A percentile compares a stretch with the other conserved stretches of the same genome.
Conservation (phyloP, 345 rosid genomes). For the Melaleuca alternifolia region DNA sequence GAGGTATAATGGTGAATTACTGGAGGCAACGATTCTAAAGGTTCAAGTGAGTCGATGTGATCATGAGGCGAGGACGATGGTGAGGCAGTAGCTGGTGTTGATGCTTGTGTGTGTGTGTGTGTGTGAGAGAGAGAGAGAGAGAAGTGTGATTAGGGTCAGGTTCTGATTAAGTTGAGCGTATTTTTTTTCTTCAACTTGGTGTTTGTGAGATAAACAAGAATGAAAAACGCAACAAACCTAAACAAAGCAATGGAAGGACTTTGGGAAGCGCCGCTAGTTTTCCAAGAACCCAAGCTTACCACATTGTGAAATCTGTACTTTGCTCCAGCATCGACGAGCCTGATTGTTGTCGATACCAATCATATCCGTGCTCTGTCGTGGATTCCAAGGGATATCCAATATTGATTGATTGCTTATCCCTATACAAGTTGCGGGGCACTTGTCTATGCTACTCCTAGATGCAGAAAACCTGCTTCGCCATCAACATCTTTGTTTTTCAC, state of each 20-base stretch:
- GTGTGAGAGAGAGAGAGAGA: too few relatives aligned
- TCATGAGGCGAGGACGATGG: not conserved
- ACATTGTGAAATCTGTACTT: not conserved
- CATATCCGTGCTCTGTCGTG: not conserved
- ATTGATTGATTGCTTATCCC: not conserved
- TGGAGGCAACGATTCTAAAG: not conserved
- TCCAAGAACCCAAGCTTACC: not conserved
- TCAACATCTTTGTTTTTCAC: not conserved
- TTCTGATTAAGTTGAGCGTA: not conserved
- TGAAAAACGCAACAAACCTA: not conserved
- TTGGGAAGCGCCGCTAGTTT: not conserved
- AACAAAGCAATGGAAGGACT: too few relatives aligned
- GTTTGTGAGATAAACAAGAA: not conserved
- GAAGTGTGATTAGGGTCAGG: not conserved
- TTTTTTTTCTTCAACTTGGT: not conserved
- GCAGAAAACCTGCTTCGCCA: not conserved
- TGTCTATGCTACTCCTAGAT: not conserved
- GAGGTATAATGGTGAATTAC: not conserved
- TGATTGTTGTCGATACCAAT: not conserved
- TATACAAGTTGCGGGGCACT: accelerated
- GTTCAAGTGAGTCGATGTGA: not conserved
- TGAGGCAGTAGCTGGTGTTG: too few relatives aligned
- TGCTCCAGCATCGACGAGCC: not conserved
- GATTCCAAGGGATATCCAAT: not conserved
- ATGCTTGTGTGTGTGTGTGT: too few relatives aligned